Percentiles rank a stretch among this genome's conserved stretches.
Conservation (phyloP, 1,284 basidiomycete species). For the Leccinum subatratum region DNA sequence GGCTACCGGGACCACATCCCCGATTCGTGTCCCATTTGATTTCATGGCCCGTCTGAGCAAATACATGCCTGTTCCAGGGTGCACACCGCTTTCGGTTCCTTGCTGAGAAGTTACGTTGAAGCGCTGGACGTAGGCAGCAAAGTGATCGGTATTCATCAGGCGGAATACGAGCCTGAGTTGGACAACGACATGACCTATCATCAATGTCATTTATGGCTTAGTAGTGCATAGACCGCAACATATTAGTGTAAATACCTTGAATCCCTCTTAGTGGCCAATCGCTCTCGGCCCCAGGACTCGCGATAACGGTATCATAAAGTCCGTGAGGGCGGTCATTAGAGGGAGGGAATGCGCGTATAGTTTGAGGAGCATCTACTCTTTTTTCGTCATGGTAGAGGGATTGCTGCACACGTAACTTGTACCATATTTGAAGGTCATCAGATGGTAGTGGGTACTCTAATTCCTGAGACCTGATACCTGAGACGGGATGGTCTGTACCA, state of each 20-base stretch:
- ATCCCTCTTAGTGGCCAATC: neutral
- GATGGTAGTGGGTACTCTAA: neutral
- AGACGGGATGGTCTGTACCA: neutral
- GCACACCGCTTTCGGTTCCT: neutral
- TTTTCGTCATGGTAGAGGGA: neutral
- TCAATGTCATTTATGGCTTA: neutral
- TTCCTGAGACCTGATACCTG: neutral
- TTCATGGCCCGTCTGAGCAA: neutral
- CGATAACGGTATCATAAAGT: neutral
- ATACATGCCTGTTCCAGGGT: neutral
- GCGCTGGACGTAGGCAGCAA: neutral
- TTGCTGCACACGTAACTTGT: neutral
- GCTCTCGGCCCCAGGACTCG: neutral
- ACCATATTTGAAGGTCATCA: neutral
- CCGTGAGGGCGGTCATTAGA: neutral
- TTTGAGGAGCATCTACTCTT: neutral
- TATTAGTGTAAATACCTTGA: neutral
- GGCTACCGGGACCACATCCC: too few species aligned
- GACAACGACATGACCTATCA: neutral
- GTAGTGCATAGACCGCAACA: neutral
- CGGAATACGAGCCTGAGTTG: neutral
- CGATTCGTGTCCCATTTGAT: too few species aligned
- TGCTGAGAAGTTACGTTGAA: neutral
- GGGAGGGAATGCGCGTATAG: neutral
- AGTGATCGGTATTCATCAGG: neutral